These are phyloP conservation scores for Corynespora cassiicola DNA, from an alignment of 2,329 filamentous ascomycete species.

Conservation along the genomic window DNA sequence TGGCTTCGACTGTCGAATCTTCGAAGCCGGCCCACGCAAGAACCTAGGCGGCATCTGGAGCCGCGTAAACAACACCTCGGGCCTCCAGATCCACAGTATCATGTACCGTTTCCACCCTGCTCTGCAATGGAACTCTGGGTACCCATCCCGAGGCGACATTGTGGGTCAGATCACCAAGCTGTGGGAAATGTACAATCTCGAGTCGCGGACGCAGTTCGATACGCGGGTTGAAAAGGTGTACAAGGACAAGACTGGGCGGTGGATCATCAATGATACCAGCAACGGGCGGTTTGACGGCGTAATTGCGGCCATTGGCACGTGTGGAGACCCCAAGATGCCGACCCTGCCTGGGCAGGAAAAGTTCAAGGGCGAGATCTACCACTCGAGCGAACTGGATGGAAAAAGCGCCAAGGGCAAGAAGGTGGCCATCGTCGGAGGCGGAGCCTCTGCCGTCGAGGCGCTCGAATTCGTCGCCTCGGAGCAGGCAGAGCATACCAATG, in stretches of 20 bases:
- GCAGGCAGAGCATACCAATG: conserved; percentile 71
- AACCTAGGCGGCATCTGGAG: conserved; percentile 82
- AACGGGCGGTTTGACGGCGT: conserved; percentile 80
- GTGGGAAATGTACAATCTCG: conserved; percentile 77
- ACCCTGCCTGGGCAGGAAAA: conserved; percentile 72
- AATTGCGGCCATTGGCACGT: conserved; percentile 80
- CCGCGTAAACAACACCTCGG: conserved; percentile 81
- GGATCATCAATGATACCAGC: conserved; percentile 77
- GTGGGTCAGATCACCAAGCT: conserved; percentile 73
- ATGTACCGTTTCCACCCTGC: conserved; percentile 91
- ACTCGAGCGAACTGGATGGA: conserved; percentile 77
- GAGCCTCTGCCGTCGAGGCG: conserved; percentile 81
- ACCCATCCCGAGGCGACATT: conserved; percentile 79
- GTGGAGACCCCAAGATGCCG: conserved; percentile 78
- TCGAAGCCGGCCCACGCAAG: conserved; percentile 72
- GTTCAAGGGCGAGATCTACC: conserved; percentile 75
- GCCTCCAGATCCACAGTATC: conserved; percentile 81
- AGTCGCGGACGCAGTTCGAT: conserved; percentile 74
- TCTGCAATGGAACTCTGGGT: conserved; percentile 76
- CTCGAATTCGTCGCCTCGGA: conserved; percentile 77
- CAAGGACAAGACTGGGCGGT: conserved; percentile 71
- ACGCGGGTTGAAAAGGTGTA: conserved; percentile 73
- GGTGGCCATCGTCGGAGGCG: conserved; percentile 77
- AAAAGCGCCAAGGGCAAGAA: conserved; percentile 76
- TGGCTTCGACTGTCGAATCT: conserved; percentile 82